Evolutionary conservation across 768 basidiomycete species (phyloP), one percentile per base, ranked within the genome.

Genomic region (Rhodotorula kratochvilovae): DNA sequence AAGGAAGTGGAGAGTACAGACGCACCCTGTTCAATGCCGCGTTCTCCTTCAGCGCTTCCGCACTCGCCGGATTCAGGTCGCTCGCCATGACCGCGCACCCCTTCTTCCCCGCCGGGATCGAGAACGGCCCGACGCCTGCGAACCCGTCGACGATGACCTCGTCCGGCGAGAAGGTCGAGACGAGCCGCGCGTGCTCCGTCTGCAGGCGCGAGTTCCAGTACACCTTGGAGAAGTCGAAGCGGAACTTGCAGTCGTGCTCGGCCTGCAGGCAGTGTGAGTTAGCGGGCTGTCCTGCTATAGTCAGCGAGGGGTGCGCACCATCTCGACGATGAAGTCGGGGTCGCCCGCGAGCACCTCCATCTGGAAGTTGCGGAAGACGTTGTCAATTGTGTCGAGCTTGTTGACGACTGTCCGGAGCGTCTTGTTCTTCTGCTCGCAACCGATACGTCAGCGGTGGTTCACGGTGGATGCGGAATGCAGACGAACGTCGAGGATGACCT

Each of bases 151-250:
- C 93, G 33, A 98, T 81, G 29, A 98, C 86, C 63, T 92, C 91
- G 35, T 87, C 84, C 4, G 60, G 25, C 36, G 84, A 79, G 81
- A 97, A 94, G 46, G 84, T 74, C 27, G 84, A 79, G 53, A 98
- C 90, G 25, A 99, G 83, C 5, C 94, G 88, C 36, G 87, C 86
- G 78, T 99, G 96, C 78, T 99, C 96, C 8, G 88, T 87, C 67
- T 92, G 90, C 46, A 99, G 82, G 48, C 96, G 88, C 25, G 94
- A 95, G 82, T 99, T 99, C 94, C 94, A 99, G 81, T 99, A 99
- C 21, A 98, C 96, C 78, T 88, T 84, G 12, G 89, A 88, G 78
- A 98, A 99, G 80, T 99, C 93, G 77, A 99, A 98, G 3, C 85
- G 88, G 81, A 98, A 98, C 43, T 83, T 83, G 80, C 93, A 97